Conservation (phyloP, 805 yeast genomes). For the Metschnikowia borealis region DNA sequence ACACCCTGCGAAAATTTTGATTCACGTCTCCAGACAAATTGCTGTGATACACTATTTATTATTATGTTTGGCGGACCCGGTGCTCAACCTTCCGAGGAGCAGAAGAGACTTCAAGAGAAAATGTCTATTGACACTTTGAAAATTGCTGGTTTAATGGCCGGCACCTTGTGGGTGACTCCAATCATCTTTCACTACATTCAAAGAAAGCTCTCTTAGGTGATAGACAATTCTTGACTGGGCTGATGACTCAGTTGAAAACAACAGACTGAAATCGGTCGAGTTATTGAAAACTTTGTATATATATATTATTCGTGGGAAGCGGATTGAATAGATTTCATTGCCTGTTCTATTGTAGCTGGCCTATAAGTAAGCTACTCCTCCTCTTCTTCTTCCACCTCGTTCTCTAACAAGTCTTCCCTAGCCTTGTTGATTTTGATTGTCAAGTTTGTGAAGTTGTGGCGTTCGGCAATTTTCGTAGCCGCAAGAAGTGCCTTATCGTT, state of each 20-base stretch:
- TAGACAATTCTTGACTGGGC: not conserved
- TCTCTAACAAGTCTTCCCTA: slow-evolving; percentile 31
- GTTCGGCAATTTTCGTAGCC: slow-evolving; percentile 78
- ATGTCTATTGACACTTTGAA: slow-evolving; percentile 56
- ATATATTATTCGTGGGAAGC: slow-evolving; percentile 1
- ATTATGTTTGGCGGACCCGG: slow-evolving; percentile 48
- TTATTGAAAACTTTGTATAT: not conserved
- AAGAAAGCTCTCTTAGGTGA: slow-evolving; percentile 38
- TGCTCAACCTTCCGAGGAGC: slow-evolving; percentile 53
- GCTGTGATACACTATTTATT: not conserved
- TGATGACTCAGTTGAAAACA: not conserved
- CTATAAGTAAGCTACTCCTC: not conserved
- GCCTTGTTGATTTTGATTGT: slow-evolving; percentile 35
- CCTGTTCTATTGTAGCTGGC: not conserved
- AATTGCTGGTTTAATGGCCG: slow-evolving; percentile 59
- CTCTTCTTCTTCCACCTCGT: slow-evolving; percentile 13
- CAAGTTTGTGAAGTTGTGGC: slow-evolving; percentile 41
- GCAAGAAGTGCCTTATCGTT: slow-evolving; percentile 80
- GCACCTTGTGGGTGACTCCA: slow-evolving; percentile 59
- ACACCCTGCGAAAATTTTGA: slow-evolving; percentile 1
- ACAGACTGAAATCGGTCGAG: not conserved
- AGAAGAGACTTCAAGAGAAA: slow-evolving; percentile 62
- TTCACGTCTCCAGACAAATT: not conserved
- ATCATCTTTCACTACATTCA: slow-evolving; percentile 51
- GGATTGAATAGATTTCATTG: not conserved